Conservation (phyloP, 2,329 filamentous ascomycete species). For the Apiospora kogelbergensis region DNA sequence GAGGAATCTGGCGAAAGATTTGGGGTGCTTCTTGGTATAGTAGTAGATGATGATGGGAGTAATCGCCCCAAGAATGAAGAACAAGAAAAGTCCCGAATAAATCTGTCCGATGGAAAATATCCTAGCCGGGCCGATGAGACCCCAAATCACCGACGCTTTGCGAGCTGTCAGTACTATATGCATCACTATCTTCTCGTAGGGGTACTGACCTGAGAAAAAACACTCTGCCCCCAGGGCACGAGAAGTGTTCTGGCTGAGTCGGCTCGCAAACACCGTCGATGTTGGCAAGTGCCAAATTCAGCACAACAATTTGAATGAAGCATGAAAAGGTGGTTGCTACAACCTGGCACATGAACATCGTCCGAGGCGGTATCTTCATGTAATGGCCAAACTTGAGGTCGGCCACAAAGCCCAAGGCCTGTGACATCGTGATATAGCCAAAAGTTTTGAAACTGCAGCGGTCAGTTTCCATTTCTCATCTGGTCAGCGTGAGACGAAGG, state of each 20-base stretch:
- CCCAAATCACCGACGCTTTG: constrained; percentile 65
- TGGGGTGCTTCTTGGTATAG: constrained; percentile 49
- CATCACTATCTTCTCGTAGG: not conserved
- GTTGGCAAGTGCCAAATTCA: constrained; percentile 59
- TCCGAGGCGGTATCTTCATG: constrained; percentile 60
- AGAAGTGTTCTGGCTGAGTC: constrained; percentile 58
- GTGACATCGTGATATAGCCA: constrained; percentile 63
- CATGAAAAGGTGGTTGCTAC: constrained; percentile 66
- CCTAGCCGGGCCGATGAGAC: constrained; percentile 61
- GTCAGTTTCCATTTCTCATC: constrained; percentile 19
- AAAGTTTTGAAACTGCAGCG: constrained; percentile 58
- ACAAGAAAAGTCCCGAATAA: constrained; percentile 59
- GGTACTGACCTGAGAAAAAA: constrained; percentile 57
- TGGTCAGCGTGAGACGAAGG: not conserved
- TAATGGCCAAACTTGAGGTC: constrained; percentile 73
- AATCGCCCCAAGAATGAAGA: constrained; percentile 58
- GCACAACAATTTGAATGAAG: constrained; percentile 64
- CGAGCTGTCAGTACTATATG: not conserved
- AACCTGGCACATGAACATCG: constrained; percentile 66
- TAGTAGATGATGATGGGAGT: constrained; percentile 53
- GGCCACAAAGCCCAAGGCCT: constrained; percentile 62
- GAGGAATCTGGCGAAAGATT: constrained; percentile 49
- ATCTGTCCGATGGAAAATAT: constrained; percentile 64
- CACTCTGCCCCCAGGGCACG: constrained; percentile 62
- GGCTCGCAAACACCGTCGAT: constrained; percentile 65